phyloP scores from a whole-genome alignment of 495 filamentous ascomycete species.

The Opeltia flavorubescens region DNA sequence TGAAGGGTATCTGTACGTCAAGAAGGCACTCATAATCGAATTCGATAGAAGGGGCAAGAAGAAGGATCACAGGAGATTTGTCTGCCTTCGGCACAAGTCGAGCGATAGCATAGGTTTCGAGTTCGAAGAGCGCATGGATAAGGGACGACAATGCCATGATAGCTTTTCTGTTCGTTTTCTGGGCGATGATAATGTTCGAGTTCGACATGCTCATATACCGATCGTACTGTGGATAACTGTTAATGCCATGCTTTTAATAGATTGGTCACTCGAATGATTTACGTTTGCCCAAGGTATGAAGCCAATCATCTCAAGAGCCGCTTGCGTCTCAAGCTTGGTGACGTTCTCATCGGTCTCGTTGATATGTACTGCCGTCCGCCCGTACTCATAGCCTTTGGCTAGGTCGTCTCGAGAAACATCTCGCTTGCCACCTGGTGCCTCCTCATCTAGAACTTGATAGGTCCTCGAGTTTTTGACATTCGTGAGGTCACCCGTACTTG shows the following conservation, averaged over 20 bases:
- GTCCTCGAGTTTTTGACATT: slow-evolving; percentile 55
- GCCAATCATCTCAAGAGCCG: slow-evolving; percentile 67
- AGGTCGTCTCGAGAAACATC: slow-evolving; percentile 76
- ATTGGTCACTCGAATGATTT: slow-evolving; percentile 6
- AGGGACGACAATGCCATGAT: slow-evolving; percentile 76
- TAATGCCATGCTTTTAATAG: not conserved
- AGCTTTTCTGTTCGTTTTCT: slow-evolving; percentile 59
- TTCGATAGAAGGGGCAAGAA: slow-evolving; percentile 73
- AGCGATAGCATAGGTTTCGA: slow-evolving; percentile 77
- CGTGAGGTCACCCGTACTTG: slow-evolving; percentile 35
- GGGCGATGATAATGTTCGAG: slow-evolving; percentile 56
- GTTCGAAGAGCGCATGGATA: slow-evolving; percentile 73
- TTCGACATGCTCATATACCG: slow-evolving; percentile 75
- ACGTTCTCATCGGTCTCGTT: slow-evolving; percentile 69
- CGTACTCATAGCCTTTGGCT: slow-evolving; percentile 89
- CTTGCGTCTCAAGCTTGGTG: slow-evolving; percentile 62
- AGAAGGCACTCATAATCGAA: slow-evolving; percentile 75
- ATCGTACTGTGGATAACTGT: slow-evolving; percentile 46
- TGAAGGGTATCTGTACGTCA: slow-evolving; percentile 86
- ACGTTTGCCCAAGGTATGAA: slow-evolving; percentile 69
- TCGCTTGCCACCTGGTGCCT: slow-evolving; percentile 61
- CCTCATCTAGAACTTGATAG: slow-evolving; percentile 67
- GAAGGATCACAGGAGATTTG: slow-evolving; percentile 59
- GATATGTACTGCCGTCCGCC: slow-evolving; percentile 80
- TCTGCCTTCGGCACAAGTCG: slow-evolving; percentile 71